Evolutionary conservation across 148 eudicot genomes (phyloP), one percentile per base, ranked within the genome.

Genomic region (Heliamphora exappendiculata): DNA sequence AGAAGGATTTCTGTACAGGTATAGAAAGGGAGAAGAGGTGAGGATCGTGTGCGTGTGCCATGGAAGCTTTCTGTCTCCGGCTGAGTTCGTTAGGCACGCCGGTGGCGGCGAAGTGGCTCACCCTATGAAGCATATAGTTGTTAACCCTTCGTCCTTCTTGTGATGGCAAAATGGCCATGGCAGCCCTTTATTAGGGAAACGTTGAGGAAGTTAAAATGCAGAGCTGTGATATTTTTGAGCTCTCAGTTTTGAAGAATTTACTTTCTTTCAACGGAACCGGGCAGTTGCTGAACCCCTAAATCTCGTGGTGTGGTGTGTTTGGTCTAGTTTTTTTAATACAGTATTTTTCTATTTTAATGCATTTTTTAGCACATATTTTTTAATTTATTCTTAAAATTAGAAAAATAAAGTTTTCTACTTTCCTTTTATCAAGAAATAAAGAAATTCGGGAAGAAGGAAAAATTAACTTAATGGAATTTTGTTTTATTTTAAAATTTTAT

Each of bases 11-110:
- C 76, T 90, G 16, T 90, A 90, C 77, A 62, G 76, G 68, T 90
- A 86, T 60, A 62, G 75, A 72, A 88, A 80, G 53, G 88, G 88
- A 31, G 94, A 86, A 70, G 85, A 86, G 63, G 83, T 86, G 74
- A 86, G 81, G 62, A 90, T 90, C 24, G 82, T 90, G 17, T 90
- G 91, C 29, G 90, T 90, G 2, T 88, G 94, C 79, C 94, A 90
- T 78, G 94, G 94, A 3, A 80, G 70, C 55, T 90, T 85, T 62
- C 78, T 83, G 45, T 59, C 94, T 29, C 94, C 94, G 1, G 86
- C 91, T 0, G 94, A 90, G 79, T 90, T 90, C 41, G 83, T 90
- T 29, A 85, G 79, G 80, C 94, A 90, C 67, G 94, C 86, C 24
- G 90, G 91, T 7, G 91, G 93, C 1, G 85, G 80, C 5, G 90